phyloP scores from a whole-genome alignment of 140 eudicot genomes.

The Stevia rebaudiana region DNA sequence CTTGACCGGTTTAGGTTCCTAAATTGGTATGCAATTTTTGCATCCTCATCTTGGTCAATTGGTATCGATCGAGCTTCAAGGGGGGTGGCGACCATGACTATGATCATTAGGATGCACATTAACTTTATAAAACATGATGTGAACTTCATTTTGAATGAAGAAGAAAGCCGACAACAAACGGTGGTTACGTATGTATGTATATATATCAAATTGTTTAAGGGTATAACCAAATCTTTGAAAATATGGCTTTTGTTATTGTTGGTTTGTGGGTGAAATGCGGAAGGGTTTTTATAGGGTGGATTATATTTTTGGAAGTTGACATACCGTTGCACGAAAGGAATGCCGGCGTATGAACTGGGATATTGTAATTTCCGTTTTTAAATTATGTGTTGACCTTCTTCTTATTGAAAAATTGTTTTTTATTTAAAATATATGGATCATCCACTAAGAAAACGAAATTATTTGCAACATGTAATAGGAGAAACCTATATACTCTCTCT shows the following conservation, averaged over 20 bases:
- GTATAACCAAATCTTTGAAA: conserved; percentile 1
- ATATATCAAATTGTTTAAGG: neutral
- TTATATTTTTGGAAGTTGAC: conserved; percentile 18
- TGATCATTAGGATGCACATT: conserved; percentile 19
- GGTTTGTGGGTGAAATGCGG: conserved; percentile 17
- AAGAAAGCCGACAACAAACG: neutral
- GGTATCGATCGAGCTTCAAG: conserved; percentile 26
- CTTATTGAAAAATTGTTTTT: no score
- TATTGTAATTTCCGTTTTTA: conserved; percentile 17
- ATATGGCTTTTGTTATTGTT: conserved; percentile 19
- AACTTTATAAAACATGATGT: conserved; percentile 5
- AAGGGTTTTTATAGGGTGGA: conserved; percentile 21
- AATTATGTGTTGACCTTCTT: neutral
- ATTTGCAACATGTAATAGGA: no score
- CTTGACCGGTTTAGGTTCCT: conserved; percentile 9
- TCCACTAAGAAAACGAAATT: no score
- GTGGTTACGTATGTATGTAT: neutral
- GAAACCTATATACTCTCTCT: no score
- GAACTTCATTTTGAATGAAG: conserved; percentile 19
- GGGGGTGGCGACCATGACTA: conserved; percentile 5
- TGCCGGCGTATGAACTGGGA: conserved; percentile 47
- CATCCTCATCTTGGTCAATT: neutral
- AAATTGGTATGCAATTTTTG: neutral
- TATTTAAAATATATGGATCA: no score
- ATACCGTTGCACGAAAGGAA: conserved; percentile 16